phyloP scores from a whole-genome alignment of 2,329 filamentous ascomycete species.

The Ophiostoma novo-ulmi region DNA sequence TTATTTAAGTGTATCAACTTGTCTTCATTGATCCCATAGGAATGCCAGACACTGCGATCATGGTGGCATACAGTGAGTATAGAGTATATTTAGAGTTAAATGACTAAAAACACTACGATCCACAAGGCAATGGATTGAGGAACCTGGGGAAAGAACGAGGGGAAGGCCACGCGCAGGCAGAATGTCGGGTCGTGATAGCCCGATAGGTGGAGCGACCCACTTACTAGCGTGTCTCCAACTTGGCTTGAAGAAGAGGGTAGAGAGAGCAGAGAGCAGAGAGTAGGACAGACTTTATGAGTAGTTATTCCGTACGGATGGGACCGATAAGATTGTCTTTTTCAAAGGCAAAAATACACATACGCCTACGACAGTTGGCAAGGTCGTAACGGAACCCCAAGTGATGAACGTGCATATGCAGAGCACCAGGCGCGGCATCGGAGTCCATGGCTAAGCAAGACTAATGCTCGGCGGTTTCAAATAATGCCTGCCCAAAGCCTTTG shows the following conservation, averaged over 20 bases:
- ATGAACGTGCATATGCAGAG: constrained; percentile 9
- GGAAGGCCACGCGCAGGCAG: not conserved
- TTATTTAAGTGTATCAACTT: not conserved
- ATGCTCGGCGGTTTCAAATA: not conserved
- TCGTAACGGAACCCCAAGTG: not conserved
- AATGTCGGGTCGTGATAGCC: constrained; percentile 3
- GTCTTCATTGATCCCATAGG: not conserved
- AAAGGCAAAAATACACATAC: not conserved
- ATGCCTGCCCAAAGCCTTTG: not conserved
- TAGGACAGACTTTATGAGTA: not conserved
- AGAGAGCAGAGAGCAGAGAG: not conserved
- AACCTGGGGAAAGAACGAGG: constrained; percentile 3
- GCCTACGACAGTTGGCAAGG: not conserved
- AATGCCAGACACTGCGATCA: not conserved
- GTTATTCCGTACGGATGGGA: not conserved
- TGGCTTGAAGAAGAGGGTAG: not conserved
- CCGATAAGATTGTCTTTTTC: not conserved
- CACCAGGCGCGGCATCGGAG: not conserved
- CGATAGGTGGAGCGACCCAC: constrained; percentile 5
- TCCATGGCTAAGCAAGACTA: not conserved
- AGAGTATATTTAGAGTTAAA: not conserved
- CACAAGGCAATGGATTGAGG: not conserved
- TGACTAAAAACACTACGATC: not conserved
- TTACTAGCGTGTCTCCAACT: constrained; percentile 6
- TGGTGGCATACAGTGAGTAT: not conserved